Conservation (phyloP, 345 rosid genomes). For the Hibiscus trionum region DNA sequence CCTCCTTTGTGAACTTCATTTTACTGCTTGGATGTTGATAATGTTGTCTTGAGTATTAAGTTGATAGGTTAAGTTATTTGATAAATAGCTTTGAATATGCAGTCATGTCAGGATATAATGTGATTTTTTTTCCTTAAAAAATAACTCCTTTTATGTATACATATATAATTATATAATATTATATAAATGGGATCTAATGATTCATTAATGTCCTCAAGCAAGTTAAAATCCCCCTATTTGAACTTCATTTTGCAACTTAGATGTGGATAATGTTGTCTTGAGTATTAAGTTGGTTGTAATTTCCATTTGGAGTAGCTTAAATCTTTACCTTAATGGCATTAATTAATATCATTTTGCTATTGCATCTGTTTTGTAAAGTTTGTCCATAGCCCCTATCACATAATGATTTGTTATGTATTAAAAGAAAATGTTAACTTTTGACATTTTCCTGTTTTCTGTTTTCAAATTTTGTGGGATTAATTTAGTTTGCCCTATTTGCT, state of each 20-base stretch:
- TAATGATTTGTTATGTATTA: not conserved
- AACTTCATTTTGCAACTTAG: not conserved
- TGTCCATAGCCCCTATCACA: not conserved
- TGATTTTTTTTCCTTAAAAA: too few species aligned
- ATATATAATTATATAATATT: too few species aligned
- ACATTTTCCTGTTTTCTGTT: not conserved
- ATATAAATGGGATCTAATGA: too few species aligned
- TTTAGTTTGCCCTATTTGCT: conserved; percentile 11
- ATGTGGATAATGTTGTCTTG: not conserved
- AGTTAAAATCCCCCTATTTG: too few species aligned
- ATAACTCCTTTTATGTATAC: too few species aligned
- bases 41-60: not conserved
- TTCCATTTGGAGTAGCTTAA: not conserved
- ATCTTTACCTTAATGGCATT: not conserved
- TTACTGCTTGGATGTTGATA: not conserved
- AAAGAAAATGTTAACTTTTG: not conserved
- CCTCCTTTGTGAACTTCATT: not conserved
- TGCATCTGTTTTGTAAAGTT: not conserved
- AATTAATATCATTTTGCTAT: not conserved
- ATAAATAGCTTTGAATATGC: too few species aligned
- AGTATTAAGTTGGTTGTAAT: not conserved
- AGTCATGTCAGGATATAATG: too few species aligned
- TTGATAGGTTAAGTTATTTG: not conserved
- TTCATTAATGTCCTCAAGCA: too few species aligned
- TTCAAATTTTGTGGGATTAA: conserved; percentile 5